Evolutionary conservation across 2,329 filamentous ascomycete species (phyloP).

Genomic region (Diaporthe destruens): DNA sequence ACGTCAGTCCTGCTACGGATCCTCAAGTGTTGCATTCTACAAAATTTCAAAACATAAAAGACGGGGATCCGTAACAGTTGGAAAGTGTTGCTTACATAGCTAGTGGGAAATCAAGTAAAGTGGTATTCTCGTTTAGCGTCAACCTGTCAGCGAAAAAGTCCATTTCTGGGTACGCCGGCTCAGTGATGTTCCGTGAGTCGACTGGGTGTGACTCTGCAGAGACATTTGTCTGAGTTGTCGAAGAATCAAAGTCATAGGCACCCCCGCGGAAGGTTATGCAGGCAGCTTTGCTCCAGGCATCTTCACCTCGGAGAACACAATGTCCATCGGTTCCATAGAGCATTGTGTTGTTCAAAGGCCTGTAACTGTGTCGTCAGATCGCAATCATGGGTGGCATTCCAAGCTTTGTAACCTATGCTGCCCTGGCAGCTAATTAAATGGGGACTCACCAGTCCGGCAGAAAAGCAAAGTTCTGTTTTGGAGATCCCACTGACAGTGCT

Average conservation of each 20-base stretch:
- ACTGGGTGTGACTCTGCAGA: background rate
- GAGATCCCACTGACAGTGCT: constrained; percentile 19
- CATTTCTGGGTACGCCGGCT: background rate
- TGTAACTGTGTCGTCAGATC: constrained; percentile 16
- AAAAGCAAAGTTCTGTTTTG: constrained; percentile 24
- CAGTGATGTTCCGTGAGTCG: background rate
- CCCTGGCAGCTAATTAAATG: background rate
- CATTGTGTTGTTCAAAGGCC: constrained; percentile 18
- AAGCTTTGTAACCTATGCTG: background rate
- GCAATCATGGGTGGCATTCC: background rate
- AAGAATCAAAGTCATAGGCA: constrained; percentile 14
- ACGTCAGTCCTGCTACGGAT: no score
- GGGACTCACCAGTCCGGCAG: constrained; percentile 13
- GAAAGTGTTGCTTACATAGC: constrained; percentile 23
- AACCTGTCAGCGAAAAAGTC: background rate
- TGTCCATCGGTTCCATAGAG: constrained; percentile 1
- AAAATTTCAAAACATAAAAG: no score
- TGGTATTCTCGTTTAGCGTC: constrained; percentile 41
- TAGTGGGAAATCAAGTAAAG: constrained; percentile 43
- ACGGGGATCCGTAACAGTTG: no score
- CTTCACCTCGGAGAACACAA: background rate
- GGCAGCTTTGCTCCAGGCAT: background rate
- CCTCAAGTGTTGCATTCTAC: no score
- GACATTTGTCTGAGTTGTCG: constrained; percentile 2
- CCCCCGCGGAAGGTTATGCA: constrained; percentile 28